Evolutionary conservation across 495 filamentous ascomycete genomes (phyloP), one percentile per base, ranked within the genome.

Genomic region (Penicillium waksmanii): DNA sequence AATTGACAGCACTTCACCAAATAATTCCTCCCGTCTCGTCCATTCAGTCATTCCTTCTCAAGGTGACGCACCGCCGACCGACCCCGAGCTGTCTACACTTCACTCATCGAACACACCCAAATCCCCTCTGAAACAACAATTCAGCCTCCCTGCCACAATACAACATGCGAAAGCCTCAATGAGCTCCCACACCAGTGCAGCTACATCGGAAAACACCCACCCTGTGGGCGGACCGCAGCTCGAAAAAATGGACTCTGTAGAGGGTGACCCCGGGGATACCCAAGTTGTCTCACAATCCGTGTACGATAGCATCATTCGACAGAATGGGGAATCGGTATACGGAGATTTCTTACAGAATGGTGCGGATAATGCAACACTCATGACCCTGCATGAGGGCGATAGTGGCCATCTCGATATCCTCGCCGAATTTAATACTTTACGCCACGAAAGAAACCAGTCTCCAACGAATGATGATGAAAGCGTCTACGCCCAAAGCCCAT

Each of bases 211-310:
- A 35, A 18, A 43, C n/a, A 19, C 36, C 12, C 27, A 56, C 1
- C 54, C 17, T n/a, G 46, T 51, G 2, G 48, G 53, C 27, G 56
- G 36, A 17, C 62, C 59, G 46, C 58, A 59, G 27, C 23, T 60
- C 17, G 63, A 51, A 31, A 73, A 70, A 38, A 77, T 80, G 76
- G 65, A 66, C 48, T 66, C 69, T 21, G 69, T 61, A 17, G 73
- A 77, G 13, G 57, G 61, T 35, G 57, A 67, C 8, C 74, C 75
- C 21, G 74, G 78, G 11, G 80, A 83, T 61, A 84, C 81, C n/a
- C 80, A 84, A 60, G 74, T 79, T 5, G 69, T 82, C 31, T 83
- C 81, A 11, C 81, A 82, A 64, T 80, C 77, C 25, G 74, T 82
- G n/a, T 82, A 76, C 55, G 80, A 81, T 53, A 73, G 74, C 36